A percentile compares a stretch with the other conserved stretches of the same genome.
phyloP scores from a whole-genome alignment of 495 filamentous ascomycete species.

The Eremomyces bilateralis region DNA sequence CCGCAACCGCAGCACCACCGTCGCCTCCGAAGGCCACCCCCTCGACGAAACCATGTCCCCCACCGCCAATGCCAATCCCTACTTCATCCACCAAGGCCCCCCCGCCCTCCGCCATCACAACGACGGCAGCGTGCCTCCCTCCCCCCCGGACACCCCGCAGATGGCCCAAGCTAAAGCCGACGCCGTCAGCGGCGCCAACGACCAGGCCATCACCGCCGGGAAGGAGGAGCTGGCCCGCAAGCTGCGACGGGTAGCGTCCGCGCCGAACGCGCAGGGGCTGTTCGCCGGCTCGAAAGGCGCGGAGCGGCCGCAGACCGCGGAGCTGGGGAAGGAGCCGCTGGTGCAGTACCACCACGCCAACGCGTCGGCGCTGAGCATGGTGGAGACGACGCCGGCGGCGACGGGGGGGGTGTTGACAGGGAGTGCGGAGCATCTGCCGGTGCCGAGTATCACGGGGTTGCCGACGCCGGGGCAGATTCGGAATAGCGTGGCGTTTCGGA shows the following conservation, averaged over 20 bases:
- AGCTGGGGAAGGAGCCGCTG: conserved; percentile 57
- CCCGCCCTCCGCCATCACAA: conserved; percentile 85
- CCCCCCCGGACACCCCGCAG: conserved; percentile 74
- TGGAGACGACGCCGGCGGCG: conserved; percentile 24
- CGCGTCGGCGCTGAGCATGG: conserved; percentile 31
- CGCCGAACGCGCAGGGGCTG: conserved; percentile 87
- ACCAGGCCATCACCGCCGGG: conserved; percentile 55
- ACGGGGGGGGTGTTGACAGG: conserved; percentile 12
- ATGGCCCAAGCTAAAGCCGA: conserved; percentile 34
- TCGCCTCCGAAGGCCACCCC: conserved; percentile 80
- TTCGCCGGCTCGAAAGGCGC: conserved; percentile 44
- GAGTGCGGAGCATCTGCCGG: conserved; percentile 13
- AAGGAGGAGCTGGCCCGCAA: conserved; percentile 90
- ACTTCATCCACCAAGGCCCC: conserved; percentile 91
- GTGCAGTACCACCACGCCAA: conserved; percentile 26
- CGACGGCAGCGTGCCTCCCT: conserved; percentile 82
- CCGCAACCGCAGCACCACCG: conserved; percentile 64
- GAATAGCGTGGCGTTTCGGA: conserved; percentile 51
- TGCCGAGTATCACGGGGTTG: conserved; percentile 22
- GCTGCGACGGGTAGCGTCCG: conserved; percentile 78
- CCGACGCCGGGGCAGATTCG: conserved; percentile 31
- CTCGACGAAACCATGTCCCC: conserved; percentile 78
- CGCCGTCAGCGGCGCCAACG: conserved; percentile 43
- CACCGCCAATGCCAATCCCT: conserved; percentile 87
- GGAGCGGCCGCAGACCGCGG: conserved; percentile 62